These are phyloP conservation scores for Phytophthora ramorum DNA, from an alignment of 352 stramenopile species.

Conservation along the genomic window DNA sequence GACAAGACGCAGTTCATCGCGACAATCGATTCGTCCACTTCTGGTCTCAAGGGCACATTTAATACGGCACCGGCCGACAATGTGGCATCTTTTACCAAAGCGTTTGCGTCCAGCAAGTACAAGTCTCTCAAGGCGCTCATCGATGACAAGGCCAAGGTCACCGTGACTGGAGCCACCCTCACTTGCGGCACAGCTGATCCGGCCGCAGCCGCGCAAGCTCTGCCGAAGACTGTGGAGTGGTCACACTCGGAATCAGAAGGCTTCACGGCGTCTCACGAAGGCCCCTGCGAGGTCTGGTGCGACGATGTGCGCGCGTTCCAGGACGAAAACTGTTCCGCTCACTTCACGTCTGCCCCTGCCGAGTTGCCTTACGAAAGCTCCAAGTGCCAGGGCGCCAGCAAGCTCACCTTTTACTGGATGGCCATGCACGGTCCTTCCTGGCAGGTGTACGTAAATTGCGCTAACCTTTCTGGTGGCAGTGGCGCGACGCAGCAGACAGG, in stretches of 20 bases:
- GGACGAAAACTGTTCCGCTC: constrained; percentile 21
- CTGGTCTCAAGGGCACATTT: constrained; percentile 30
- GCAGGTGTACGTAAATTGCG: constrained; percentile 53
- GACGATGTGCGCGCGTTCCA: constrained; percentile 28
- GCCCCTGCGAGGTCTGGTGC: constrained; percentile 53
- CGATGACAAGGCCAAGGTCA: constrained; percentile 23
- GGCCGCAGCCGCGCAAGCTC: constrained; percentile 7
- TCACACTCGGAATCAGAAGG: constrained; percentile 26
- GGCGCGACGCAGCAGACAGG: constrained; percentile 12
- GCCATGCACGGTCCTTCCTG: constrained; percentile 44
- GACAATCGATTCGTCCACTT: constrained; percentile 30
- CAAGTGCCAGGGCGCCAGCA: constrained; percentile 34
- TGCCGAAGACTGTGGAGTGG: constrained; percentile 28
- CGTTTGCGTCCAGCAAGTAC: constrained; percentile 27
- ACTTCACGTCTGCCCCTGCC: constrained; percentile 39
- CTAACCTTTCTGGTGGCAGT: constrained; percentile 9
- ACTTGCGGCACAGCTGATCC: constrained; percentile 28
- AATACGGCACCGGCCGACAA: constrained; percentile 21
- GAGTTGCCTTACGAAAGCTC: constrained; percentile 42
- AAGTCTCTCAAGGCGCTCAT: constrained; percentile 31
- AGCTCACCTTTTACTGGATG: constrained; percentile 47
- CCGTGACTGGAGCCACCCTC: constrained; percentile 24
- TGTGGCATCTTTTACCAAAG: constrained; percentile 30
- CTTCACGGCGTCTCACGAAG: constrained; percentile 44
- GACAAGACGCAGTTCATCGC: constrained; percentile 37